Base-by-base conservation (phyloP, 1,284 basidiomycete genomes). In the Pyrrhoderma lamaoense region DNA sequence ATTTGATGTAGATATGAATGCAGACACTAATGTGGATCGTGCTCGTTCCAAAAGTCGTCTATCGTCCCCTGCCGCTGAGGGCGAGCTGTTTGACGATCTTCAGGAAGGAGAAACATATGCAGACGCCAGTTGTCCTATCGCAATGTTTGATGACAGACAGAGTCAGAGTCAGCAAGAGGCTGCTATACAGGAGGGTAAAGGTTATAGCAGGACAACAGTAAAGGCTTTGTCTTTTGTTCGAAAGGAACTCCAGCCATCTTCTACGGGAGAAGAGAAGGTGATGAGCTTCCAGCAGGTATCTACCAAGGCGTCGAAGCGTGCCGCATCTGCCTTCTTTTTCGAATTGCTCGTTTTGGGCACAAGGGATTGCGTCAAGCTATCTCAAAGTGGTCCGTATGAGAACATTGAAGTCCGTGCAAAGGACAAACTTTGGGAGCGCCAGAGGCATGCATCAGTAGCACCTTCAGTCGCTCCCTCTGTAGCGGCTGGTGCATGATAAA, bases 291-390 rank as follows among this genome's bases (percentile, higher is more conserved):
- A 77, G 48, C 71, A 78, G 60, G 79, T 88, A 70, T 76, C 87
- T 1, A 72, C 82, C 60, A 89, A 85, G 82, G 90, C 92, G 7
- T 88, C 89, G 7, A 84, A 91, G 48, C 82, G 92, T 42, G 95
- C 93, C 2, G 93, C 94, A 0, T 82, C 93, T 0, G 84, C 90
- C 1, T 98, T 99, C 76, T 99, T 99, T 76, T 99, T 98, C 63
- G 95, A 99, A 68, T 70, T 98, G 48, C 83, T 99, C 25, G 91
- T 97, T 2, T 80, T 99, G 1, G 87, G 91, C 8, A 97, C 94
- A 0, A 84, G 90, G 40, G 93, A 97, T 65, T 91, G 88, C 62
- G 73, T 99, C 59, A 82, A 84, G 59, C 69, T 98, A 44, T 69
- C 80, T 14, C 95, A 99, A 66, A 61, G 68, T 18, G 70, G 69